Conservation (phyloP, 2,329 filamentous ascomycete genomes). For the Venturia carpophila region DNA sequence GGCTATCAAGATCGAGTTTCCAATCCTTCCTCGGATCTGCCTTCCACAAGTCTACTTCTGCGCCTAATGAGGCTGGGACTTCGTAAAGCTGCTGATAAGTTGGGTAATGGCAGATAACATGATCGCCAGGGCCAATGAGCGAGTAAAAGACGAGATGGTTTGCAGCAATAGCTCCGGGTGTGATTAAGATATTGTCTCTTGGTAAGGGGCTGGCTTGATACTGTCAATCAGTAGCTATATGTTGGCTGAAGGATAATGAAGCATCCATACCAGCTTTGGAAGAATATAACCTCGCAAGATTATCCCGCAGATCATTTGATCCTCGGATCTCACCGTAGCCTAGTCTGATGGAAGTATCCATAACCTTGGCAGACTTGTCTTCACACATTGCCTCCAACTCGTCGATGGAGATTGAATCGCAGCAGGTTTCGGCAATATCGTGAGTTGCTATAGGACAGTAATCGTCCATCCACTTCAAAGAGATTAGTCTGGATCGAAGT, state of each 20-base stretch:
- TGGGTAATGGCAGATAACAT: conserved; percentile 79
- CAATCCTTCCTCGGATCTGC: conserved; percentile 57
- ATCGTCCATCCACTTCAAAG: conserved; percentile 48
- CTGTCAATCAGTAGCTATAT: not conserved
- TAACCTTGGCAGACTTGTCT: conserved; percentile 43
- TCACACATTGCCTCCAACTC: conserved; percentile 55
- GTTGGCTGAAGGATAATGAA: not conserved
- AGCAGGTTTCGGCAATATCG: conserved; percentile 76
- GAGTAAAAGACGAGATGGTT: conserved; percentile 75
- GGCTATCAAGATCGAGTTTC: conserved; percentile 57
- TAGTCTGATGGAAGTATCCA: conserved; percentile 50
- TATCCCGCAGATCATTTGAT: conserved; percentile 53
- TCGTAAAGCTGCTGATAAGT: conserved; percentile 81
- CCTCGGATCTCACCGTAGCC: conserved; percentile 69
- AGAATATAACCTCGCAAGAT: conserved; percentile 59
- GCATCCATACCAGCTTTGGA: conserved; percentile 35
- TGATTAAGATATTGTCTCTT: conserved; percentile 63
- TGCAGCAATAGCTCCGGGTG: conserved; percentile 73
- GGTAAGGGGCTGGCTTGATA: conserved; percentile 35
- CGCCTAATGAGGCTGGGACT: conserved; percentile 65
- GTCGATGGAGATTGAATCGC: conserved; percentile 63
- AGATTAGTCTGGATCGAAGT: not conserved
- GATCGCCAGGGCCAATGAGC: conserved; percentile 64
- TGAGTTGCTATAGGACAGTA: conserved; percentile 46
- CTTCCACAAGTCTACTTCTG: conserved; percentile 70